These are phyloP conservation scores for Vaccinium darrowii DNA, from an alignment of 148 eudicot species.

Conservation along the genomic window DNA sequence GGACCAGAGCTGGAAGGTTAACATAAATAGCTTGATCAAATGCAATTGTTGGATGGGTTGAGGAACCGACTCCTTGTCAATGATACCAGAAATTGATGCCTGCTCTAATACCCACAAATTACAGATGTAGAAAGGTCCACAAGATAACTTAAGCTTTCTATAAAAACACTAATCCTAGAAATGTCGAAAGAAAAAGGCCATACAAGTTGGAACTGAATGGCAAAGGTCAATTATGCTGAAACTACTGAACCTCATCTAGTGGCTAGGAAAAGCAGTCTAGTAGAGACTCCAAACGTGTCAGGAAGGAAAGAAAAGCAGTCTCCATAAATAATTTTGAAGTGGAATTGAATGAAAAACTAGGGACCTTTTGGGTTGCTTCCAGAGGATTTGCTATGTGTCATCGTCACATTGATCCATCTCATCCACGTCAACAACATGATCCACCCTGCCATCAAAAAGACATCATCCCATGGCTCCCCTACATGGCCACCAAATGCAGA, in stretches of 20 bases:
- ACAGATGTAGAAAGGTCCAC: neutral
- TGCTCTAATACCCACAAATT: neutral
- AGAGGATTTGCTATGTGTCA: slow-evolving; percentile 8
- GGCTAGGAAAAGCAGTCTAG: neutral
- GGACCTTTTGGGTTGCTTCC: neutral
- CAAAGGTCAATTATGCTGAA: slow-evolving; percentile 3
- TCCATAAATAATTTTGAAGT: neutral
- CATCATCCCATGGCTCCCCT: slow-evolving; percentile 10
- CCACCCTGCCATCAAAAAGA: slow-evolving; percentile 11
- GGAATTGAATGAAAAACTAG: neutral
- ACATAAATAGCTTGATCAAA: neutral
- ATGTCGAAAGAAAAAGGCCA: neutral
- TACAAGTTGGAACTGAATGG: neutral
- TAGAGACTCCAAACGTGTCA: neutral
- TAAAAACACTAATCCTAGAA: neutral
- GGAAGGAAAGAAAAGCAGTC: neutral
- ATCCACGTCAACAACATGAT: slow-evolving; percentile 11
- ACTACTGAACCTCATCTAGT: neutral
- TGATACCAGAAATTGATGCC: neutral
- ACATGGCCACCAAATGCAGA: neutral
- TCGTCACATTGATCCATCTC: neutral
- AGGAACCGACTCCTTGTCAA: neutral
- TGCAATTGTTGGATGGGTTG: neutral
- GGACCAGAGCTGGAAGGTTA: neutral
- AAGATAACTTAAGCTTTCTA: neutral